Evolutionary conservation across 306 rosid genomes (phyloP).

Genomic region (Casuarina glauca): DNA sequence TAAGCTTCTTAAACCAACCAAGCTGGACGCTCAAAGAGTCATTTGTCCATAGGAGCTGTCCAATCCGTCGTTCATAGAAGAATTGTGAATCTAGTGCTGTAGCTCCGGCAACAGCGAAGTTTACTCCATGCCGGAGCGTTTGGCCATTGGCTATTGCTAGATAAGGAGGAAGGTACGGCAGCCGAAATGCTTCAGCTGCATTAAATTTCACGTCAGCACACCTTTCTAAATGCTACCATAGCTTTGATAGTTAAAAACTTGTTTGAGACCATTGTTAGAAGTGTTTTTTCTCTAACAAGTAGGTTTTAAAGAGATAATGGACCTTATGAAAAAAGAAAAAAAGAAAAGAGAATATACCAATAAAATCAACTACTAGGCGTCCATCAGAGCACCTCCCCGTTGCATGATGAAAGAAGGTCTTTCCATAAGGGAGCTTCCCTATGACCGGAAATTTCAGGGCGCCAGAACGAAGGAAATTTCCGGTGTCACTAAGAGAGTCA

Average conservation of each 20-base stretch:
- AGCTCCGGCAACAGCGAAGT: conserved; percentile 85
- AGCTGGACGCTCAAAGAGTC: conserved; percentile 58
- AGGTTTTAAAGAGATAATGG: too few species aligned
- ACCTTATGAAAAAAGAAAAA: neutral
- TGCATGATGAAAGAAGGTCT: conserved; percentile 61
- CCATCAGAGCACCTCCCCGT: conserved; percentile 78
- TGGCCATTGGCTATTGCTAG: conserved; percentile 33
- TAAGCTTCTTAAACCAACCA: conserved; percentile 66
- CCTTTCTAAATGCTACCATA: neutral
- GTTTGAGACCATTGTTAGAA: neutral
- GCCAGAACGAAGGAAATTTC: conserved; percentile 59
- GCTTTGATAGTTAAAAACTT: neutral
- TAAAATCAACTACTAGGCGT: conserved; percentile 63
- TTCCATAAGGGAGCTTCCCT: conserved; percentile 68
- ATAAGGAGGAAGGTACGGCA: conserved; percentile 66
- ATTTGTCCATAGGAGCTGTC: conserved; percentile 46
- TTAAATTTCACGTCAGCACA: neutral
- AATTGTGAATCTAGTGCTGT: conserved; percentile 59
- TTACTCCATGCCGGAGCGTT: conserved; percentile 42
- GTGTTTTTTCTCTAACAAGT: too few species aligned
- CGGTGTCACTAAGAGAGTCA: conserved; percentile 83
- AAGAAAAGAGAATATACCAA: conserved; percentile 40
- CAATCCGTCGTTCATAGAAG: conserved; percentile 36
- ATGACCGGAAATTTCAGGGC: conserved; percentile 45
- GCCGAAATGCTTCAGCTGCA: conserved; percentile 62